A percentile compares a stretch with the other conserved stretches of the same genome.
Evolutionary conservation across 164 flowering plant genomes (phyloP).

Genomic region (Vitis rupestris): DNA sequence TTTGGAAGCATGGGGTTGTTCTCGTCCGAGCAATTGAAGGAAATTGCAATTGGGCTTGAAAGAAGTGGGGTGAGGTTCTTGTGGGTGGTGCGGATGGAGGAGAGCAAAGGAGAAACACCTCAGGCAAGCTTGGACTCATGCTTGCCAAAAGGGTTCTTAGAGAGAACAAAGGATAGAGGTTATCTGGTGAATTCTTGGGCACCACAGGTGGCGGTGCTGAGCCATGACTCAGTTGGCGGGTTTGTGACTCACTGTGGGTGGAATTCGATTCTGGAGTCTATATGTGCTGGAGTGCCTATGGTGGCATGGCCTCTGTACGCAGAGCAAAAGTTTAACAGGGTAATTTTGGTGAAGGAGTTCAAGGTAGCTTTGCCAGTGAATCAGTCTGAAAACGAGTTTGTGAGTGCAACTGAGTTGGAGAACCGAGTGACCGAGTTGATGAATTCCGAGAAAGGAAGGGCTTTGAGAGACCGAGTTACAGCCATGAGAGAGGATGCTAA

Average conservation of each 20-base stretch:
- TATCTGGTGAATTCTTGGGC: conserved; percentile 47
- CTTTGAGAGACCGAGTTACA: conserved; percentile 2
- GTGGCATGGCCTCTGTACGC: conserved; percentile 42
- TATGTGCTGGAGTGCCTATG: conserved; percentile 26
- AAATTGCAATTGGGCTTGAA: conserved; percentile 44
- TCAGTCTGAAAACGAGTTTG: not conserved
- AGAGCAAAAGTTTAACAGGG: conserved; percentile 29
- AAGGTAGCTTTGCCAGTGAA: conserved; percentile 20
- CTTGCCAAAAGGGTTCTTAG: conserved; percentile 43
- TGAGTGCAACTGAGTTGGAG: conserved; percentile 8
- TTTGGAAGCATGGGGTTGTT: conserved; percentile 48
- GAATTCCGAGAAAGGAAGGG: conserved; percentile 16
- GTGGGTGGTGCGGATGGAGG: conserved; percentile 37
- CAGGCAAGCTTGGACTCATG: conserved; percentile 26
- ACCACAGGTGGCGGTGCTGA: conserved; percentile 30
- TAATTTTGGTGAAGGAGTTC: conserved; percentile 26
- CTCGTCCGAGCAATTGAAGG: conserved; percentile 31
- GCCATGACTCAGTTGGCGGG: conserved; percentile 26
- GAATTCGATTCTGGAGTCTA: conserved; percentile 13
- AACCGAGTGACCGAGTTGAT: conserved; percentile 16
- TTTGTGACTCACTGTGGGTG: conserved; percentile 18
- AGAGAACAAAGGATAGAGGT: conserved; percentile 37
- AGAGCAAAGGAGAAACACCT: not conserved
- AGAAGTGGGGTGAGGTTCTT: conserved; percentile 39
- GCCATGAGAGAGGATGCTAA: conserved; percentile 4